Conservation (phyloP, 345 rosid species). For the Diplotaxis tenuifolia region DNA sequence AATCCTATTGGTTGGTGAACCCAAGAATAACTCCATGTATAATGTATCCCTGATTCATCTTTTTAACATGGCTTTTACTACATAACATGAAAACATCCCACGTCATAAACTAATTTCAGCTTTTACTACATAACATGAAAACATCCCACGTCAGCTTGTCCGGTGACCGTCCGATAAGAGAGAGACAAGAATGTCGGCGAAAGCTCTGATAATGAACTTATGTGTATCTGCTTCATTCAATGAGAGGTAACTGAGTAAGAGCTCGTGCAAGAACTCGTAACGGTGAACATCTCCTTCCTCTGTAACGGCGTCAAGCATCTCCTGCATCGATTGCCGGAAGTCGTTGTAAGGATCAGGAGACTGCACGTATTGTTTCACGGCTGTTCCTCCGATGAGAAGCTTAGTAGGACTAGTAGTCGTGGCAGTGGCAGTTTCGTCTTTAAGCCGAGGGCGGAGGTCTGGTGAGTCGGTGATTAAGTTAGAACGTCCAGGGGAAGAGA, state of each 20-base stretch:
- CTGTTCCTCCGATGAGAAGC: constrained; percentile 52
- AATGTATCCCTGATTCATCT: too few species aligned
- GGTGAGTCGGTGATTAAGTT: constrained; percentile 76
- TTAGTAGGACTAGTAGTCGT: background rate
- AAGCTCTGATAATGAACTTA: constrained; percentile 69
- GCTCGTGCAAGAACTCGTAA: constrained; percentile 74
- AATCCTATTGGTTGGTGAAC: too few species aligned
- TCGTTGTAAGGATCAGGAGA: constrained; percentile 82
- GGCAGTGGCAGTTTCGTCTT: background rate
- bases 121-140: background rate
- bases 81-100: too few species aligned
- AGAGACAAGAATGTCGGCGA: constrained; percentile 58
- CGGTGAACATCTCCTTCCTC: constrained; percentile 40
- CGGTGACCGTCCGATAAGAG: constrained; percentile 38
- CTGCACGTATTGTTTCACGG: constrained; percentile 53
- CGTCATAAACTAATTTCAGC: too few species aligned
- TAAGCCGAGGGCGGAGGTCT: background rate
- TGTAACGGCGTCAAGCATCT: constrained; percentile 81
- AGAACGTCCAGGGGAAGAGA: constrained; percentile 84
- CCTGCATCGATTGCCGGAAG: constrained; percentile 74
- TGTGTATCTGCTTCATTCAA: constrained; percentile 67
- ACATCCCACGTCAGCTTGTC: constrained; percentile 28
- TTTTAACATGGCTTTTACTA: too few species aligned
- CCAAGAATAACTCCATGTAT: too few species aligned
- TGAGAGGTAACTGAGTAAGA: constrained; percentile 69